Percentiles rank a stretch among this genome's conserved stretches.
Conservation (phyloP, 169 alveolate species). For the Eimeria brunetti region DNA sequence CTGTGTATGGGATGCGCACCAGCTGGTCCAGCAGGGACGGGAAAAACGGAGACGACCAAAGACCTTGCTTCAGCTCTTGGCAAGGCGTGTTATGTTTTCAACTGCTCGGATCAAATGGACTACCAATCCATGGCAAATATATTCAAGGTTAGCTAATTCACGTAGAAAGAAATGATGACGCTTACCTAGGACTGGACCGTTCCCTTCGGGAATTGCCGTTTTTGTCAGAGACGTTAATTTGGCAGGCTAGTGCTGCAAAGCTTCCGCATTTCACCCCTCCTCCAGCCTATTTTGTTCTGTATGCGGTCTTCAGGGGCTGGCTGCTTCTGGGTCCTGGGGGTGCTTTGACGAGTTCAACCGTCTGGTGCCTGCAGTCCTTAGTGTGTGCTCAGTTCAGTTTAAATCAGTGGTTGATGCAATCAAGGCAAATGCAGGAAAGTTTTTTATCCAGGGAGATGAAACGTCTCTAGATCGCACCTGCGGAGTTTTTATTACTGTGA, state of each 20-base stretch:
- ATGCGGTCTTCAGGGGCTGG: conserved; percentile 91
- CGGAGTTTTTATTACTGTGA: conserved; percentile 96
- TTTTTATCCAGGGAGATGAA: conserved; percentile 93
- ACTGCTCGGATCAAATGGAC: conserved; percentile 97
- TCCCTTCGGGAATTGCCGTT: not conserved
- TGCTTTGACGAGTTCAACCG: conserved; percentile 99
- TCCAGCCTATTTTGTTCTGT: not conserved
- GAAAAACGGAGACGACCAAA: conserved; percentile 96
- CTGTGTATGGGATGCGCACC: conserved; percentile 99
- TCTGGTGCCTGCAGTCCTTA: conserved; percentile 97
- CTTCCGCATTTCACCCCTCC: not conserved
- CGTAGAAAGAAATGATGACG: not conserved
- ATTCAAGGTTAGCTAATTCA: conserved; percentile 91
- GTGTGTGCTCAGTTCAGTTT: conserved; percentile 98
- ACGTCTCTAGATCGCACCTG: conserved; percentile 95
- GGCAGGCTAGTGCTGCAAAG: not conserved
- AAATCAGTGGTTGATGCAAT: conserved; percentile 97
- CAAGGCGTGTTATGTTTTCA: conserved; percentile 97
- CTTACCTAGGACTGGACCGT: not conserved
- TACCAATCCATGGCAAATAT: conserved; percentile 97
- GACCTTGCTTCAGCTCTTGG: conserved; percentile 93
- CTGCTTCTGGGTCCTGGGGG: conserved; percentile 98
- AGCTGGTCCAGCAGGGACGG: conserved; percentile 99
- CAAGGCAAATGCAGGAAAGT: conserved; percentile 88
- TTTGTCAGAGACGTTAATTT: not conserved